Evolutionary conservation across 1,139 yeast genomes (phyloP).

Genomic region (Hemisphaericaspora lyxosophila): DNA sequence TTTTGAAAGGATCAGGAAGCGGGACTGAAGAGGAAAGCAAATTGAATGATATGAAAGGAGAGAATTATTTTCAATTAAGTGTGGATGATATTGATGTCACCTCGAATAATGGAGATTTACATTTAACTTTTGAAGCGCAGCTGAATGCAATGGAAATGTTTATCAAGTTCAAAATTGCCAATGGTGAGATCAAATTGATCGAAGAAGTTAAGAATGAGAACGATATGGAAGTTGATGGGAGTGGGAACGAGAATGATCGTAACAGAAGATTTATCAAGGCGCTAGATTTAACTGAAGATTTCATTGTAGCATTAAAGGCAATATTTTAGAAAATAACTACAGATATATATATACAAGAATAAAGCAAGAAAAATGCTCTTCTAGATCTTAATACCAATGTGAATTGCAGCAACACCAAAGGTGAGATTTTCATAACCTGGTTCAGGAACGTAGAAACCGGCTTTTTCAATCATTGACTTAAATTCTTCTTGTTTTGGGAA

Average conservation of each 20-base stretch:
- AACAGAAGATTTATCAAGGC: conserved; percentile 22
- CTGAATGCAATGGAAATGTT: conserved; percentile 16
- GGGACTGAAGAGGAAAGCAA: conserved; percentile 13
- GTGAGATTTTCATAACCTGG: conserved; percentile 92
- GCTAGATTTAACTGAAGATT: conserved; percentile 35
- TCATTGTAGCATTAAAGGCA: conserved; percentile 16
- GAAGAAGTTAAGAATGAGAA: conserved; percentile 7
- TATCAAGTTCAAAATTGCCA: conserved; percentile 26
- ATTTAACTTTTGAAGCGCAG: conserved; percentile 24
- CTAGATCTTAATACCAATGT: conserved; percentile 83
- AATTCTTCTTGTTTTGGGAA: conserved; percentile 93
- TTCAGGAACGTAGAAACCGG: conserved; percentile 87
- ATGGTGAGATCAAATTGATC: conserved; percentile 25
- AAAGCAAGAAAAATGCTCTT: background rate
- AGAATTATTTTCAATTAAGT: conserved; percentile 20
- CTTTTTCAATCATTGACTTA: conserved; percentile 87
- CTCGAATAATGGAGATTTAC: conserved; percentile 22
- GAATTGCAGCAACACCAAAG: conserved; percentile 96
- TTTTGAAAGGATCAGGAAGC: conserved; percentile 19
- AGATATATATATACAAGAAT: conserved; percentile 1
- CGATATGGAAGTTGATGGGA: conserved; percentile 23
- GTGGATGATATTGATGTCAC: conserved; percentile 28
- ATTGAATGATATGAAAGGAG: conserved; percentile 5
- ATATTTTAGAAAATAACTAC: conserved; percentile 21
- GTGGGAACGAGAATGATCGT: conserved; percentile 5